phyloP scores from a whole-genome alignment of 768 basidiomycete genomes.

The Mycena galericulata region DNA sequence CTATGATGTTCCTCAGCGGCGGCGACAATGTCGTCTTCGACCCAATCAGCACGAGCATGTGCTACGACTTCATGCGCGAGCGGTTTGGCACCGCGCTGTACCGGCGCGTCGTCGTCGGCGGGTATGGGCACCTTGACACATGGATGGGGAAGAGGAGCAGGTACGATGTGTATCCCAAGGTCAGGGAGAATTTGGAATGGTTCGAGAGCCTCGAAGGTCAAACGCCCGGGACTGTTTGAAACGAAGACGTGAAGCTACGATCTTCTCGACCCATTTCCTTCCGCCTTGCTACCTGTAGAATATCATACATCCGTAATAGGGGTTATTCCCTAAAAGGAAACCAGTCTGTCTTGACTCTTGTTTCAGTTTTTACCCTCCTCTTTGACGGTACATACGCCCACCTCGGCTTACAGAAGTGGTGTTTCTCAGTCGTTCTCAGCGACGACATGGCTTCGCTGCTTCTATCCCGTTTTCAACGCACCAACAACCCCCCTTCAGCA shows the following conservation, averaged over 20 bases:
- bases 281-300: no score
- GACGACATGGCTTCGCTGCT: not conserved
- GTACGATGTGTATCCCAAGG: slow-evolving; percentile 30
- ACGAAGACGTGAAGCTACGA: no score
- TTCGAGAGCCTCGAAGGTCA: slow-evolving; percentile 8
- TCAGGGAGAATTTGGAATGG: slow-evolving; percentile 25
- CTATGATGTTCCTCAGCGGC: slow-evolving; percentile 33
- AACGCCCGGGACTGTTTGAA: no score
- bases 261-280: no score
- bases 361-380: no score
- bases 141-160: slow-evolving; percentile 34
- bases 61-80: slow-evolving; percentile 33
- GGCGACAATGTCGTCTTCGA: slow-evolving; percentile 28
- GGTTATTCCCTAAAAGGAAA: no score
- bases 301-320: no score
- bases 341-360: no score
- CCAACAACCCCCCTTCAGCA: not conserved
- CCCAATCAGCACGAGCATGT: slow-evolving; percentile 31
- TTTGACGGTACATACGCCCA: no score
- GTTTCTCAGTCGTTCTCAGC: no score
- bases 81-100: slow-evolving; percentile 28
- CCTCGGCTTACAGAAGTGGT: no score
- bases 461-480: not conserved
- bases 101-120: slow-evolving; percentile 22
- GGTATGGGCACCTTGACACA: slow-evolving; percentile 37